Evolutionary conservation across 495 filamentous ascomycete species (phyloP).

Genomic region (Xylaria castorea): DNA sequence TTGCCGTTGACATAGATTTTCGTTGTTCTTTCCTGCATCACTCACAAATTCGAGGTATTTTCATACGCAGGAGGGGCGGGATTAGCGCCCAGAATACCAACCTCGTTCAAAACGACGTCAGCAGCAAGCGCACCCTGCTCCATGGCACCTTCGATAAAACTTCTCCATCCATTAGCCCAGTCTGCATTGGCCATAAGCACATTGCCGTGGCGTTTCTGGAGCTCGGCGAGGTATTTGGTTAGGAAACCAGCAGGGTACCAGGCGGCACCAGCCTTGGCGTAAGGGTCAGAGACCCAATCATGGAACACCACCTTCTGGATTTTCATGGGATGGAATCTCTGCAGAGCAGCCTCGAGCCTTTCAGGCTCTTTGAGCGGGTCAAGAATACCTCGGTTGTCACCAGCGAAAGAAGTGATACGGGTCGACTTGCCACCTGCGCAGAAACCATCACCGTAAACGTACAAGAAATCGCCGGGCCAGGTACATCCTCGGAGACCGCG

Average conservation of each 20-base stretch:
- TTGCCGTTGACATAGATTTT: background rate
- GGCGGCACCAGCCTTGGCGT: conserved; percentile 33
- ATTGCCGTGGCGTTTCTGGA: conserved; percentile 35
- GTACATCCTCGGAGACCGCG: background rate
- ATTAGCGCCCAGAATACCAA: background rate
- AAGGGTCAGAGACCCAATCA: conserved; percentile 45
- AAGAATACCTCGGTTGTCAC: background rate
- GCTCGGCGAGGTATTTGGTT: conserved; percentile 33
- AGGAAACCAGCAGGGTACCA: conserved; percentile 35
- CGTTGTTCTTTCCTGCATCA: background rate
- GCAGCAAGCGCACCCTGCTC: conserved; percentile 37
- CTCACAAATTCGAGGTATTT: background rate
- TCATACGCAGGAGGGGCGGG: background rate
- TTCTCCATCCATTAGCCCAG: conserved; percentile 45
- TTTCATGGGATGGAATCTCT: background rate
- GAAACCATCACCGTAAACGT: conserved; percentile 4
- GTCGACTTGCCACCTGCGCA: conserved; percentile 3
- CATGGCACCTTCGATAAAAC: conserved; percentile 45
- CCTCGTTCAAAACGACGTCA: background rate
- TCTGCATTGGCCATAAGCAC: conserved; percentile 43
- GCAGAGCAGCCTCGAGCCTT: background rate
- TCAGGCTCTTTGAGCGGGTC: background rate
- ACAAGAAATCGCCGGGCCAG: background rate
- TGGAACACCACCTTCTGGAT: conserved; percentile 31
- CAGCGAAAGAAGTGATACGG: background rate